Percentiles rank a stretch among this genome's conserved stretches.
Conservation (phyloP, 306 rosid genomes). For the Psophocarpus tetragonolobus region DNA sequence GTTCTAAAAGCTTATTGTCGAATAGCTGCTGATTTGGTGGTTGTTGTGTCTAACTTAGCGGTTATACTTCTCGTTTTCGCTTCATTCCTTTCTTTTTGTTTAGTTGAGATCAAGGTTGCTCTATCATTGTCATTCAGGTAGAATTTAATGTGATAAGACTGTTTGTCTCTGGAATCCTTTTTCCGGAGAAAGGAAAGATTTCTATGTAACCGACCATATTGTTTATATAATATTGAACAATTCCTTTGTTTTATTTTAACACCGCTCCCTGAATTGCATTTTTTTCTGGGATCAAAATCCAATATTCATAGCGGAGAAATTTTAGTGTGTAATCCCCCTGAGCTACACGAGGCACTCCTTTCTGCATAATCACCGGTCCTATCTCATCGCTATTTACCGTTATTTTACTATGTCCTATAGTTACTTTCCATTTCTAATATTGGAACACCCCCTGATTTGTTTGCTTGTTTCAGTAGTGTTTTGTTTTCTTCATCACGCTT, state of each 20-base stretch:
- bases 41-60: not conserved
- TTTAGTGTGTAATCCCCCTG: not conserved
- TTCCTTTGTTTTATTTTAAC: not conserved
- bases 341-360: not conserved
- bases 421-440: too few relatives aligned
- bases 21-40: not conserved
- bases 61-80: not conserved
- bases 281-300: not conserved
- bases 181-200: not conserved
- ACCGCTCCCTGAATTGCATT: not conserved
- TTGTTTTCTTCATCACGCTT: not conserved
- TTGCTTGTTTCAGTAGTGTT: not conserved
- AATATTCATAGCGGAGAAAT: not conserved
- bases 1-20: constrained; percentile 11
- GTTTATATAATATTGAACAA: not conserved
- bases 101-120: not conserved
- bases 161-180: not conserved
- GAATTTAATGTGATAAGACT: constrained; percentile 4
- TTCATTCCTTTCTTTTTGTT: not conserved
- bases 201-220: not conserved
- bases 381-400: too few relatives aligned
- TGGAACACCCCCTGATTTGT: not conserved
- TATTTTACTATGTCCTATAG: too few relatives aligned
- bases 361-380: constrained; percentile 5
- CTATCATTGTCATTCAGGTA: not conserved